Conservation (phyloP, 768 basidiomycete species). For the Russula sp. region DNA sequence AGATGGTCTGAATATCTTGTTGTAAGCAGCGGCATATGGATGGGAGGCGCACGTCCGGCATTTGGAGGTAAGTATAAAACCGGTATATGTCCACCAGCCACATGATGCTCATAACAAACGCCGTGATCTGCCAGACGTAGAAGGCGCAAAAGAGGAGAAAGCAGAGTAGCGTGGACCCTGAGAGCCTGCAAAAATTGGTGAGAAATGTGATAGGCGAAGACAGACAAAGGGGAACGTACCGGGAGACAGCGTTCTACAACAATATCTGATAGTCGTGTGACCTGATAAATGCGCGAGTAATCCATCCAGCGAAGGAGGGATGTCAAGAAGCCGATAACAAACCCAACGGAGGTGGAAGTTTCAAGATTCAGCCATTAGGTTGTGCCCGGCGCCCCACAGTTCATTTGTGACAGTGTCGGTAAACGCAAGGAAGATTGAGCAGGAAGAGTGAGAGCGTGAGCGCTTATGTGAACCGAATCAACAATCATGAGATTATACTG, state of each 20-base stretch:
- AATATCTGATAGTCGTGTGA: constrained; percentile 29
- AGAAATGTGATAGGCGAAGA: not conserved
- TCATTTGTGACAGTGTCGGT: too few relatives aligned
- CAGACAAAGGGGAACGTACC: constrained; percentile 41
- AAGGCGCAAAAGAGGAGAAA: too few relatives aligned
- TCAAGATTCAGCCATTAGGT: too few relatives aligned
- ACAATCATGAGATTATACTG: constrained; percentile 71
- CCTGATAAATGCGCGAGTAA: constrained; percentile 71
- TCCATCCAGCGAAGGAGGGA: constrained; percentile 94
- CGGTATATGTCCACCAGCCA: not conserved
- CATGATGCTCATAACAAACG: too few relatives aligned
- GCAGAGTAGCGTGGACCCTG: too few relatives aligned
- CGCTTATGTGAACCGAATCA: not conserved
- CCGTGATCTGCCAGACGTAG: too few relatives aligned
- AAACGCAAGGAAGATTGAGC: too few relatives aligned
- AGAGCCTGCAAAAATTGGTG: too few relatives aligned
- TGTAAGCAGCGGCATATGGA: constrained; percentile 32
- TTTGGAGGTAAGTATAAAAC: constrained; percentile 85
- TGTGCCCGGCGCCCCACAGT: too few relatives aligned
- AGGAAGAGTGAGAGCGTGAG: not conserved
- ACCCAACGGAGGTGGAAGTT: not conserved
- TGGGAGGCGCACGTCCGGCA: constrained; percentile 72
- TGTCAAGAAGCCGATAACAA: constrained; percentile 93
- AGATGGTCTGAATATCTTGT: constrained; percentile 96
- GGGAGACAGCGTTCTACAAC: constrained; percentile 72